phyloP scores from a whole-genome alignment of 106 monocot genomes.

The Phalaenopsis aphrodite region DNA sequence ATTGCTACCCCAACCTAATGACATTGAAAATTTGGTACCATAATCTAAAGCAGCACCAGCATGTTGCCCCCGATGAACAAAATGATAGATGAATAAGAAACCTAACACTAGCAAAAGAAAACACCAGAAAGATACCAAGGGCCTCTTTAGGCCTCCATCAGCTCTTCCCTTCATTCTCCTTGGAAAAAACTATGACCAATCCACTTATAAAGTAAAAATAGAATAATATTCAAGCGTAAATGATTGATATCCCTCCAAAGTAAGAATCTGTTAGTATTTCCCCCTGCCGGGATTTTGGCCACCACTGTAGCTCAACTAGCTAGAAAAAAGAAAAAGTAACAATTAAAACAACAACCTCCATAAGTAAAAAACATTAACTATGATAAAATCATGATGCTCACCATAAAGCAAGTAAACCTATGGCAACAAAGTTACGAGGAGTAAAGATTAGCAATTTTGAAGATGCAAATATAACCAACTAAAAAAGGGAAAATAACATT shows the following conservation, averaged over 20 bases:
- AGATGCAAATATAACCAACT: too few relatives aligned
- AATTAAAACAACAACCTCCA: background rate
- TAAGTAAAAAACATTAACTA: background rate
- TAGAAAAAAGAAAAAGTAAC: background rate
- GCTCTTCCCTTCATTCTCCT: slow-evolving; percentile 43
- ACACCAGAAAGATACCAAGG: slow-evolving; percentile 34
- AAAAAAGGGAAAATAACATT: too few relatives aligned
- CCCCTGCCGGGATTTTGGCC: background rate
- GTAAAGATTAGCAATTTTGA: too few relatives aligned
- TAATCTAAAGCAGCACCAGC: slow-evolving; percentile 31
- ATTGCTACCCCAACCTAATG: slow-evolving; percentile 22
- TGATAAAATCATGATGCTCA: background rate
- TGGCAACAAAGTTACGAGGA: background rate
- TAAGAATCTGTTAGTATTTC: background rate
- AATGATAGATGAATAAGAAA: slow-evolving; percentile 35
- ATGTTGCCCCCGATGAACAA: slow-evolving; percentile 21
- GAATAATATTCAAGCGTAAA: background rate
- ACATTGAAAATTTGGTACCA: slow-evolving; percentile 37
- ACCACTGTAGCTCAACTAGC: background rate
- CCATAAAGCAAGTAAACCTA: background rate
- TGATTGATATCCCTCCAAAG: background rate
- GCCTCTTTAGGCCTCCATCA: slow-evolving; percentile 47
- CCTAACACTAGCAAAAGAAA: slow-evolving; percentile 23
- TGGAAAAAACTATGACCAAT: background rate
- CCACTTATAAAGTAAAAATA: background rate